Conservation (phyloP, 306 rosid genomes). For the Hippophae rhamnoides region DNA sequence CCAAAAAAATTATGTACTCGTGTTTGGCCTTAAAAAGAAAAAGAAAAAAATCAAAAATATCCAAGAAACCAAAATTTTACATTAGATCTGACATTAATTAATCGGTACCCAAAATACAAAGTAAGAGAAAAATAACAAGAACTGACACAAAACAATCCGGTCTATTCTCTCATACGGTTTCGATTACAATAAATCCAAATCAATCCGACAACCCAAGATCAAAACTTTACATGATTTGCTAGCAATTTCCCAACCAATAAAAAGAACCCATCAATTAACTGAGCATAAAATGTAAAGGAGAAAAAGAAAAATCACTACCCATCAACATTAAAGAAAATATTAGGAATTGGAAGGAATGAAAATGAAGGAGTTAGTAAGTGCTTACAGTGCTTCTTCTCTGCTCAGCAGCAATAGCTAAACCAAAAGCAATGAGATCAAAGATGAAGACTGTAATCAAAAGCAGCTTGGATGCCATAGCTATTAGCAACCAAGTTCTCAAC, state of each 20-base stretch:
- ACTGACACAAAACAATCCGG: too few relatives aligned
- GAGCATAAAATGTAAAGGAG: background rate
- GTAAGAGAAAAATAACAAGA: too few relatives aligned
- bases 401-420: constrained; percentile 91
- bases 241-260: background rate
- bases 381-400: constrained; percentile 95
- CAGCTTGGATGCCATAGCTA: constrained; percentile 84
- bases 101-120: too few relatives aligned
- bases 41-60: too few relatives aligned
- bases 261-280: constrained; percentile 8
- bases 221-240: background rate
- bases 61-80: too few relatives aligned
- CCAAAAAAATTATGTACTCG: too few relatives aligned
- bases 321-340: too few relatives aligned
- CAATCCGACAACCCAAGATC: background rate
- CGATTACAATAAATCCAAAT: background rate
- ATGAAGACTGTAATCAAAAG: constrained; percentile 48
- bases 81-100: too few relatives aligned
- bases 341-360: background rate
- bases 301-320: background rate
- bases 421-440: constrained; percentile 75
- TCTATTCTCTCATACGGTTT: too few relatives aligned
- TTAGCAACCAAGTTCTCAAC: constrained; percentile 14
- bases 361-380: background rate
- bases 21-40: too few relatives aligned